These are phyloP conservation scores for Fagopyrum tataricum DNA, from an alignment of 148 eudicot genomes.

Conservation along the genomic window DNA sequence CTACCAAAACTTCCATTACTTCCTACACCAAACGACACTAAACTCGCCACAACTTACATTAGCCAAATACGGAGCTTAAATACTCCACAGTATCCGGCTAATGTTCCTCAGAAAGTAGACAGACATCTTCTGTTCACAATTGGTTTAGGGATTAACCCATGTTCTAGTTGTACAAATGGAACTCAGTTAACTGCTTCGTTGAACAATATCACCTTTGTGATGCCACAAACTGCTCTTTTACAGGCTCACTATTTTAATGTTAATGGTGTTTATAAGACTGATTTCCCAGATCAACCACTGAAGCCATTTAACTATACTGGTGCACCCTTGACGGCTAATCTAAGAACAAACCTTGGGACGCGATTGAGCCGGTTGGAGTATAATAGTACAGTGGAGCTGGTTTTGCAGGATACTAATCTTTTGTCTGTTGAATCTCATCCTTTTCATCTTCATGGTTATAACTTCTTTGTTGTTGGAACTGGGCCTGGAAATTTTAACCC, in stretches of 20 bases:
- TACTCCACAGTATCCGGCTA: constrained; percentile 37
- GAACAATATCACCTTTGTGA: constrained; percentile 10
- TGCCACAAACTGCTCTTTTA: background rate
- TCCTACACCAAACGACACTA: constrained; percentile 40
- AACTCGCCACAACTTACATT: constrained; percentile 27
- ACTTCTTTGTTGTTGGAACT: constrained; percentile 9
- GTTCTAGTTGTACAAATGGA: constrained; percentile 36
- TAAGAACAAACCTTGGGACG: background rate
- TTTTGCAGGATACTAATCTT: constrained; percentile 9
- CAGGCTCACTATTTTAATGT: background rate
- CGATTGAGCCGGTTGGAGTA: background rate
- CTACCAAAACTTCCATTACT: constrained; percentile 37
- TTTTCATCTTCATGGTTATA: constrained; percentile 31
- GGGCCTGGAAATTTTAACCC: constrained; percentile 3
- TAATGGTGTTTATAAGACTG: background rate
- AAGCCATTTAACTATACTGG: constrained; percentile 1
- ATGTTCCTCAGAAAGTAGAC: constrained; percentile 47
- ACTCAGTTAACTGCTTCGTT: background rate
- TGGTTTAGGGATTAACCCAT: constrained; percentile 32
- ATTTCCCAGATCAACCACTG: background rate
- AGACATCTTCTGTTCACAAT: constrained; percentile 33
- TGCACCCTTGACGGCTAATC: background rate
- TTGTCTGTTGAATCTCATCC: constrained; percentile 2
- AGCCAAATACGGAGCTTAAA: constrained; percentile 39
- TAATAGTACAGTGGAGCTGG: constrained; percentile 8